phyloP scores from a whole-genome alignment of 768 basidiomycete species.

The Psilocybe cubensis region DNA sequence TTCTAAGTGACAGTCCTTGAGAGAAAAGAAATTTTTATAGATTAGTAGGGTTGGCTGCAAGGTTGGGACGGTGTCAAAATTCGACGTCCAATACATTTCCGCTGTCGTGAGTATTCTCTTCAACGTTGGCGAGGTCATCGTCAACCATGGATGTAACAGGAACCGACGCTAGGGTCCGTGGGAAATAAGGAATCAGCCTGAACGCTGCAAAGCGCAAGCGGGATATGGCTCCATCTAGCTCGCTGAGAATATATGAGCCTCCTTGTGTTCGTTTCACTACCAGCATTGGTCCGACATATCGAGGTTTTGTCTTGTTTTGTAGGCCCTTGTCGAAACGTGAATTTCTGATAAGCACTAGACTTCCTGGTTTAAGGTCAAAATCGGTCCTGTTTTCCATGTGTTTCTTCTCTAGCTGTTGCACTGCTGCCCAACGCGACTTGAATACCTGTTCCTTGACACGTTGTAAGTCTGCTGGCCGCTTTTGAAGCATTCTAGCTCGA shows the following conservation, averaged over 20 bases:
- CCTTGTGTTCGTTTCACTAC: conserved; percentile 19
- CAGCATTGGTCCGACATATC: conserved; percentile 31
- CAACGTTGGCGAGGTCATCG: conserved; percentile 1
- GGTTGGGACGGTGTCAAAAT: background rate
- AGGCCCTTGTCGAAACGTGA: background rate
- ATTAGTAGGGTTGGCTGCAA: background rate
- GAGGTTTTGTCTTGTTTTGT: conserved; percentile 18
- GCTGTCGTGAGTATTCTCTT: conserved; percentile 9
- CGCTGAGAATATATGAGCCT: conserved; percentile 9
- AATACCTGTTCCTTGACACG: background rate
- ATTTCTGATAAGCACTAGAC: background rate
- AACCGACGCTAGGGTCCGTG: conserved; percentile 10
- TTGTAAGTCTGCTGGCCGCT: background rate
- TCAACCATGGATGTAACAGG: conserved; percentile 14
- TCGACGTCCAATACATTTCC: conserved; percentile 7
- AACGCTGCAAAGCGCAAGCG: conserved; percentile 27
- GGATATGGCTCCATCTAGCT: conserved; percentile 19
- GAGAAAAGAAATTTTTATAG: too few species aligned
- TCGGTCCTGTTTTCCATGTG: background rate
- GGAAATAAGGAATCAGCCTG: conserved; percentile 28
- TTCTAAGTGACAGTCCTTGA: too few species aligned
- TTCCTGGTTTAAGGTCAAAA: background rate
- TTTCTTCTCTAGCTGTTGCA: background rate
- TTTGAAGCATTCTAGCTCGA: background rate
- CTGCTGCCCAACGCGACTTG: background rate